These are phyloP conservation scores for Citrullus mucosospermus DNA, from an alignment of 306 rosid genomes.

Conservation along the genomic window DNA sequence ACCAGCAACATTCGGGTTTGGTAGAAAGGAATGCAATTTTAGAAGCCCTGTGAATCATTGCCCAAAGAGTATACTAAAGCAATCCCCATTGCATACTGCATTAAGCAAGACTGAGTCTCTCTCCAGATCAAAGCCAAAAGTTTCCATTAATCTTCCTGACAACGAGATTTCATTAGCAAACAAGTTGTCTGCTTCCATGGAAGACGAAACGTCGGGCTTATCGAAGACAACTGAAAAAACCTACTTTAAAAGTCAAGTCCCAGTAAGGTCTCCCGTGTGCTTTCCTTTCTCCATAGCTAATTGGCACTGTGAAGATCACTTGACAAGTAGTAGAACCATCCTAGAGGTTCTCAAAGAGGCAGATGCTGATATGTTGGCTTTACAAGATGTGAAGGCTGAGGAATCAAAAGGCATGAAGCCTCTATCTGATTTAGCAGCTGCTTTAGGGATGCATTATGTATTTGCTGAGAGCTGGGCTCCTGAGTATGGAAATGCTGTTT, in stretches of 20 bases:
- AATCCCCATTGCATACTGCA: constrained; percentile 42
- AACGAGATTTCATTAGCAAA: constrained; percentile 72
- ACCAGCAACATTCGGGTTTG: constrained; percentile 6
- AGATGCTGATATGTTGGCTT: constrained; percentile 67
- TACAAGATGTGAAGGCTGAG: constrained; percentile 86
- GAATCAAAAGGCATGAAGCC: constrained; percentile 80
- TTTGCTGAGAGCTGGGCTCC: constrained; percentile 98
- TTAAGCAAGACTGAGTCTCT: constrained; percentile 19
- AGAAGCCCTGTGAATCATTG: constrained; percentile 8
- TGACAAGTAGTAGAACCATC: constrained; percentile 49
- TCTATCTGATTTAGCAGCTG: constrained; percentile 68
- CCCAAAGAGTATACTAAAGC: constrained; percentile 76
- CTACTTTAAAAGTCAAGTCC: constrained; percentile 34
- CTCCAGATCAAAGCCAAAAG: constrained; percentile 50
- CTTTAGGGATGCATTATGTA: constrained; percentile 77
- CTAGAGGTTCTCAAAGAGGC: constrained; percentile 64
- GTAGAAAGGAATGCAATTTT: constrained; percentile 10
- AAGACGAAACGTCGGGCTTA: constrained; percentile 14
- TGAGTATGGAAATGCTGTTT: constrained; percentile 77
- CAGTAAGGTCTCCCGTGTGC: constrained; percentile 70
- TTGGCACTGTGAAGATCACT: constrained; percentile 33
- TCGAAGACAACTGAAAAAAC: constrained; percentile 15
- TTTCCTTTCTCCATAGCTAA: constrained; percentile 38
- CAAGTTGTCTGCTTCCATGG: constrained; percentile 27
- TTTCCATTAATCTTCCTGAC: constrained; percentile 75